Conservation (phyloP, 2,329 filamentous ascomycete genomes). For the Nothophoma quercina region DNA sequence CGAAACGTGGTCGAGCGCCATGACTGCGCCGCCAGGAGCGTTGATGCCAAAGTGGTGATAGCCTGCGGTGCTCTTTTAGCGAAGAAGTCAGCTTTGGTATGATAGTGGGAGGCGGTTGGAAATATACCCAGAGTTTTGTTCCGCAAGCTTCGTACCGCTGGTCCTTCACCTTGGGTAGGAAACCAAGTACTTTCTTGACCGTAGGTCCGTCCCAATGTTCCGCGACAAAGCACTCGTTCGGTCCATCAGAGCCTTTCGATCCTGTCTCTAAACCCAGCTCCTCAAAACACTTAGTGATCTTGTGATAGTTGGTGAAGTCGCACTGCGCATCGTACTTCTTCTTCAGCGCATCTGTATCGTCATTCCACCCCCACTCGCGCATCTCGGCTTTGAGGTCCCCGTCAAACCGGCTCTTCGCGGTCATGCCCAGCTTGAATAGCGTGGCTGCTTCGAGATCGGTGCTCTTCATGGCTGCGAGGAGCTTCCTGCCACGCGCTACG, state of each 20-base stretch:
- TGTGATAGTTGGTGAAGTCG: slow-evolving; percentile 16
- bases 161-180: background rate
- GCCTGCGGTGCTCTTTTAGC: slow-evolving; percentile 20
- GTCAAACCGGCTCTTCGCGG: slow-evolving; percentile 15
- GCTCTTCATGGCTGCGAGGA: slow-evolving; percentile 21
- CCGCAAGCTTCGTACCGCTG: slow-evolving; percentile 27
- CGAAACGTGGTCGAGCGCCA: slow-evolving; percentile 13
- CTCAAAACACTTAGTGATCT: slow-evolving; percentile 8
- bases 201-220: slow-evolving; percentile 22
- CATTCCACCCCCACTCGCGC: slow-evolving; percentile 22
- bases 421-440: slow-evolving; percentile 10
- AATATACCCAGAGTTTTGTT: too few relatives aligned
- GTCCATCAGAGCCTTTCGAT: slow-evolving; percentile 17
- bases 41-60: slow-evolving; percentile 23
- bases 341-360: slow-evolving; percentile 10
- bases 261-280: slow-evolving; percentile 15
- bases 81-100: too few relatives aligned
- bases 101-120: too few relatives aligned
- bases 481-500: slow-evolving; percentile 18
- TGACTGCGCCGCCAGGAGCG: slow-evolving; percentile 12
- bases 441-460: slow-evolving; percentile 17
- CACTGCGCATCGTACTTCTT: slow-evolving; percentile 13
- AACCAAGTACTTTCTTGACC: slow-evolving; percentile 3
- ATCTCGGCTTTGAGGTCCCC: slow-evolving; percentile 14
- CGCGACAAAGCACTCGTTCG: slow-evolving; percentile 24